Evolutionary conservation across 495 filamentous ascomycete genomes (phyloP).

Genomic region (Venustampulla echinocandica): DNA sequence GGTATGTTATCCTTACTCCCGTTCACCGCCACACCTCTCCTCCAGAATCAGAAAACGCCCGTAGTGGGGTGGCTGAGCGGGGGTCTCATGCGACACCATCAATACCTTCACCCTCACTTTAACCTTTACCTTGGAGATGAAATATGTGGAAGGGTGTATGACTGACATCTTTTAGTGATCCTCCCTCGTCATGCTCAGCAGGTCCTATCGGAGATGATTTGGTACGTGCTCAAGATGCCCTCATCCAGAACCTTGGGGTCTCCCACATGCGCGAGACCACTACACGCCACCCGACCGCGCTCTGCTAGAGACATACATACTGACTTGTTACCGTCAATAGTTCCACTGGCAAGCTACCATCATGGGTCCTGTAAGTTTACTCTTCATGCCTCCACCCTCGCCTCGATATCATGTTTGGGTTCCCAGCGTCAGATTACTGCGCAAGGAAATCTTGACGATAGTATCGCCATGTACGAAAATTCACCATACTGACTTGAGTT

Average conservation of each 20-base stretch:
- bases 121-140: background rate
- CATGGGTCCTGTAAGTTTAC: constrained; percentile 89
- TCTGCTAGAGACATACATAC: too few species aligned
- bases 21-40: constrained; percentile 5
- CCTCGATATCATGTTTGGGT: constrained; percentile 10
- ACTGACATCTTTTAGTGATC: constrained; percentile 64
- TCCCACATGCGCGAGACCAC: too few species aligned
- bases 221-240: constrained; percentile 49
- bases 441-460: too few species aligned
- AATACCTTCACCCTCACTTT: too few species aligned
- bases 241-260: constrained; percentile 2
- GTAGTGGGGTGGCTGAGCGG: constrained; percentile 23
- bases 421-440: too few species aligned
- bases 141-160: constrained; percentile 4
- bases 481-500: constrained; percentile 25
- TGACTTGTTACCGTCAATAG: constrained; percentile 38
- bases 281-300: too few species aligned
- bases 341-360: constrained; percentile 99
- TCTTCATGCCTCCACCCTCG: constrained; percentile 14
- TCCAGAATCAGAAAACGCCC: constrained; percentile 8
- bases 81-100: constrained; percentile 19
- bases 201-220: constrained; percentile 95
- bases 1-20: too few species aligned
- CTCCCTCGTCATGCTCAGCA: constrained; percentile 96
- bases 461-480: too few species aligned